Base-by-base conservation (phyloP, 2,329 filamentous ascomycete species). In the Chaetomium sp. region DNA sequence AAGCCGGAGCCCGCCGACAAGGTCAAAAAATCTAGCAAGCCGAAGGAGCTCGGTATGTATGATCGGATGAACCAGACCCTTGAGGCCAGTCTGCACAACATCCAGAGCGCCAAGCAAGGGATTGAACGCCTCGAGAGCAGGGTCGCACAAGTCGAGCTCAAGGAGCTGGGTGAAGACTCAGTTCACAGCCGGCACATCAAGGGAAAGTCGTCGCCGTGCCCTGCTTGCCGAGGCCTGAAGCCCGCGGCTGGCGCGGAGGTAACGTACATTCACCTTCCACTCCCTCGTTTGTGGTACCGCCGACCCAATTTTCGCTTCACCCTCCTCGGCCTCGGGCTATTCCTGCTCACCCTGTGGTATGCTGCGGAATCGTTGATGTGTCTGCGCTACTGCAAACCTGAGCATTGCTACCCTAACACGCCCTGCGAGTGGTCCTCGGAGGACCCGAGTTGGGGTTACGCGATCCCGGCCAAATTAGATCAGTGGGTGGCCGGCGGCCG, bases 381-480 rank as follows among this genome's bases (percentile, higher is more conserved):
- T 66, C 70, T 66, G 41, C 59, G 70, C 6, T 85, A 78, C 68
- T 84, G 80, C 64, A 76, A 77, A 12, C 79, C 80, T 1, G 65
- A 70, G n/a, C 72, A 72, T 36, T 84, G 81, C 60, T 73, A 73
- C 10, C 66, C 68, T 48, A 51, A 66, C 56, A 47, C 70, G 41
- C 73, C 74, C 1, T 84, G 81, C 64, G 71, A 76, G 38, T 85
- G 79, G 79, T 78, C 76, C 34, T 73, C 75, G 9, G 74, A 79
- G 46, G 82, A 85, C 65, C 82, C 82, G 0, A 76, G 76, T 33
- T 85, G 82, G 67, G 82, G 81, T n/a, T 74, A 72, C 41, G 79
- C 81, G 1, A 72, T 85, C 46, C 82, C 82, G 3, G 76, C 82
- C 55, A 85, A 85, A 70, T 64, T 85, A 10, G 82, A 86, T 64